These are phyloP conservation scores for Exophiala bonariae DNA, from an alignment of 2,329 filamentous ascomycete species.

Conservation along the genomic window DNA sequence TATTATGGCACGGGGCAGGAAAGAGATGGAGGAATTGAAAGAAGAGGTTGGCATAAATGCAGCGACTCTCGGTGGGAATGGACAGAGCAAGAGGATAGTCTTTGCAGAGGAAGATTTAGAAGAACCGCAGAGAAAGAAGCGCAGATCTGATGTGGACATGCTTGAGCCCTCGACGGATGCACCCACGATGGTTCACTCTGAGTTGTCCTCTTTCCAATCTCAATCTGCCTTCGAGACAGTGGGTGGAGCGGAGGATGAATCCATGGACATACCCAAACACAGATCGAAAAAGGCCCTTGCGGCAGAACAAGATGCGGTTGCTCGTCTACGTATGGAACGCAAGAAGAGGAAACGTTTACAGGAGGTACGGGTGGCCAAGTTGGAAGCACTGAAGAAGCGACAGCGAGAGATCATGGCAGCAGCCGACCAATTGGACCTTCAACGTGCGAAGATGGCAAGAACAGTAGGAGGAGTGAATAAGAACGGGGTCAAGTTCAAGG, in stretches of 20 bases:
- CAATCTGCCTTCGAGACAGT: constrained; percentile 22
- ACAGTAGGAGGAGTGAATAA: constrained; percentile 63
- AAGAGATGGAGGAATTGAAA: constrained; percentile 42
- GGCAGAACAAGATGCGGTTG: constrained; percentile 40
- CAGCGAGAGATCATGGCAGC: constrained; percentile 57
- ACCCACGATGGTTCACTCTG: constrained; percentile 2
- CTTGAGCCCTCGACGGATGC: constrained; percentile 21
- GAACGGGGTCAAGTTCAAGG: constrained; percentile 64
- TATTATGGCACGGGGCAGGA: constrained; percentile 57
- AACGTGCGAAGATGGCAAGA: constrained; percentile 62
- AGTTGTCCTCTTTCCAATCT: constrained; percentile 12
- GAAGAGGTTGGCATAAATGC: constrained; percentile 36
- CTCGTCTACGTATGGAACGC: constrained; percentile 39
- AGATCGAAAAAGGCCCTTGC: constrained; percentile 47
- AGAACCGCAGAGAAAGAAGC: constrained; percentile 27
- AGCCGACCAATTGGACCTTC: constrained; percentile 57
- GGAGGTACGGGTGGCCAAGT: constrained; percentile 48
- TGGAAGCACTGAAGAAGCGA: constrained; percentile 55
- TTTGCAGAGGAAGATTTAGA: constrained; percentile 40
- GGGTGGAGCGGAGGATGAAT: constrained; percentile 21
- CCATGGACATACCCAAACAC: constrained; percentile 17
- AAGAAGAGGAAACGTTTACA: constrained; percentile 51
- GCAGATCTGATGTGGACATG: constrained; percentile 25
- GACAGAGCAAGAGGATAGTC: constrained; percentile 33
- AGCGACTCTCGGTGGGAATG: constrained; percentile 20